Base-by-base conservation (phyloP, 768 basidiomycete genomes). In the Postia placenta region DNA sequence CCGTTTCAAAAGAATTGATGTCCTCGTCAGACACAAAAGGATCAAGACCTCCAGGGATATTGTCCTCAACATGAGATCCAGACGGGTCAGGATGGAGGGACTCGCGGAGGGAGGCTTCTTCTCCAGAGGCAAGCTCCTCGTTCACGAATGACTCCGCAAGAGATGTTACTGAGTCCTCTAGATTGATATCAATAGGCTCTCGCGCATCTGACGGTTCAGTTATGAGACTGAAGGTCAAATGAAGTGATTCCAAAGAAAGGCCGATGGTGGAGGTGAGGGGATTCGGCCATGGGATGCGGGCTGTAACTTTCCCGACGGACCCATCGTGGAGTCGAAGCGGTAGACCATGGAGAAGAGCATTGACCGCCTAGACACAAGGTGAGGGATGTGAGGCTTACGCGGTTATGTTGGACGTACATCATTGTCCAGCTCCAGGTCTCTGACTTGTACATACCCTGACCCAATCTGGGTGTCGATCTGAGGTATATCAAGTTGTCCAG, bases 401-500 rank as follows among this genome's bases (percentile, higher is more conserved):
- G 11, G 27, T 35, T 49, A 38, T 22, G 47, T 38, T 26, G 44
- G 33, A 75, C 83, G 59, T 60, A 87, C 93, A 64, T 81, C 72
- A 43, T 75, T 74, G 64, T 92, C 80, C 43, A 97, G 69, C 62
- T 92, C 81, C 48, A 96, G 70, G 59, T 92, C 83, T 54, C 84
- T 84, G 30, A 97, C 78, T 66, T 92, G 88, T 3, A 96, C 81
- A 63, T 79, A 85, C 15, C 94, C 94, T 36, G 85, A 86, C n/a
- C 90, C 87, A 59, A 97, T 85, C 67, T 95, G 91, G 24, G 91
- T 87, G 58, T 95, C 91, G 58, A 96, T 85, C 67, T 91, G 83
- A 48, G 84, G 77, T 45, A 80, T 73, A 68, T 96, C 89, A 49
- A 96, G 78, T 59, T 93, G 92, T 14, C 91, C 93, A 9, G 88